Base-by-base conservation (phyloP, 2,329 filamentous ascomycete genomes). In the Lecanicillium sp. region DNA sequence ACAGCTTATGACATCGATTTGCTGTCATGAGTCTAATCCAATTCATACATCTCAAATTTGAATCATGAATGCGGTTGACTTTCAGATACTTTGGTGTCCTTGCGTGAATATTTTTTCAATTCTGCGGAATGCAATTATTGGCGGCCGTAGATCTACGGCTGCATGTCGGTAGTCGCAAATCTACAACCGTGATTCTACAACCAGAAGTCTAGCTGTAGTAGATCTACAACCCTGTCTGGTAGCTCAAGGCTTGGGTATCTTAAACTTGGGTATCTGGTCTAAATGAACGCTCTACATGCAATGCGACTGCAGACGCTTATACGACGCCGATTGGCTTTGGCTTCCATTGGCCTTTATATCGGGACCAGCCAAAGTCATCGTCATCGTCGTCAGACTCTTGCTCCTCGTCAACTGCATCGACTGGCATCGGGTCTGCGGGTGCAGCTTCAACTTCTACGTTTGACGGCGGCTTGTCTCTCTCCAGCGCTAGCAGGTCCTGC, bases 301-400 rank as follows among this genome's bases (percentile, higher is more conserved):
- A 14, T 17, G 35, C 26, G 26, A 12, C 26, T 12, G 26, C 26
- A 29, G 7, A 21, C 20, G 20, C 35, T 66, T 57, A 81, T 8
- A 74, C 68, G 44, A 75, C 65, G 5, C 79, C 79, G 55, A 82
- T 81, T 0, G 79, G 78, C 55, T 74, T 78, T 9, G 78, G 70
- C 50, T 70, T 72, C 79, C 79, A 83, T 2, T 65, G 59, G 7
- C 75, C 76, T 41, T 74, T 62, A 54, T 73, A 76, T 49, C 66
- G 64, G 19, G 66, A 65, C 78, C 79, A 82, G 20, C 67, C 66
- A 36, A 56, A 54, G n/a, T 56, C 50, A n/a, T n/a, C n/a, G 36
- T 49, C 33, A 6, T 51, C 53, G 21, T 47, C 51, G 6, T 30
- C 44, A 11, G 40, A 49, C 23, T 55, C 51, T 10, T 48, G 43